Evolutionary conservation across 2,329 filamentous ascomycete species (phyloP).

Genomic region (Paecilomyces sp.): DNA sequence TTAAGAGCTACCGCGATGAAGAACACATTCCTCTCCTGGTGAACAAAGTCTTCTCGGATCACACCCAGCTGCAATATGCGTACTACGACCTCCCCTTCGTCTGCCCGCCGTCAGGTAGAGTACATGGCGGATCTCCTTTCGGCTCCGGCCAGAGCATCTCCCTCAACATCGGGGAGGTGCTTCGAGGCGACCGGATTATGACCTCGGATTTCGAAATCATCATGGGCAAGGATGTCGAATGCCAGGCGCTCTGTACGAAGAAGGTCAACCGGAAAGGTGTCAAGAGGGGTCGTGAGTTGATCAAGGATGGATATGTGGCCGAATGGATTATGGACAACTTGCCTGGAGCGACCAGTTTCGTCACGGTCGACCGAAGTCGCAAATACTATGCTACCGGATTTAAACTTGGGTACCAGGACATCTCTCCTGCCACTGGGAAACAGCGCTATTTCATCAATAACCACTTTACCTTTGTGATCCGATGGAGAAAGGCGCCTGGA

Average conservation of each 20-base stretch:
- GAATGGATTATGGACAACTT: slow-evolving; percentile 94
- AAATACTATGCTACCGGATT: slow-evolving; percentile 90
- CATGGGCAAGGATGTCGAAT: slow-evolving; percentile 70
- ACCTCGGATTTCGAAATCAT: slow-evolving; percentile 74
- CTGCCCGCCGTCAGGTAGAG: slow-evolving; percentile 66
- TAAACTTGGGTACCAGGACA: slow-evolving; percentile 74
- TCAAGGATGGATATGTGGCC: slow-evolving; percentile 73
- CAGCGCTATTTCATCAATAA: slow-evolving; percentile 74
- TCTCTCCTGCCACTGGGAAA: slow-evolving; percentile 51
- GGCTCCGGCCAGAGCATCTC: slow-evolving; percentile 71
- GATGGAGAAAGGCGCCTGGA: slow-evolving; percentile 66
- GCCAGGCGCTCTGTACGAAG: slow-evolving; percentile 63
- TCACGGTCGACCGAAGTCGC: slow-evolving; percentile 72
- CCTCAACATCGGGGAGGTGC: slow-evolving; percentile 78
- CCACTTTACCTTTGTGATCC: slow-evolving; percentile 77
- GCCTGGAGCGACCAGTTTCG: slow-evolving; percentile 80
- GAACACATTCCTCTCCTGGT: slow-evolving; percentile 78
- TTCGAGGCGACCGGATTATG: slow-evolving; percentile 78
- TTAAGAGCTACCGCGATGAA: slow-evolving; percentile 68
- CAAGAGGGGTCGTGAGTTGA: slow-evolving; percentile 61
- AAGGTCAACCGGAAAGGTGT: slow-evolving; percentile 60
- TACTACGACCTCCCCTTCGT: slow-evolving; percentile 86
- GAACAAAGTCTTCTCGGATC: slow-evolving; percentile 87
- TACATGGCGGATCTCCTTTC: slow-evolving; percentile 58
- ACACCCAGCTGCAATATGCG: slow-evolving; percentile 84